A percentile compares a stretch with the other conserved stretches of the same genome.
Conservation (phyloP, 1,284 basidiomycete species). For the Ceratobasidium sp. region DNA sequence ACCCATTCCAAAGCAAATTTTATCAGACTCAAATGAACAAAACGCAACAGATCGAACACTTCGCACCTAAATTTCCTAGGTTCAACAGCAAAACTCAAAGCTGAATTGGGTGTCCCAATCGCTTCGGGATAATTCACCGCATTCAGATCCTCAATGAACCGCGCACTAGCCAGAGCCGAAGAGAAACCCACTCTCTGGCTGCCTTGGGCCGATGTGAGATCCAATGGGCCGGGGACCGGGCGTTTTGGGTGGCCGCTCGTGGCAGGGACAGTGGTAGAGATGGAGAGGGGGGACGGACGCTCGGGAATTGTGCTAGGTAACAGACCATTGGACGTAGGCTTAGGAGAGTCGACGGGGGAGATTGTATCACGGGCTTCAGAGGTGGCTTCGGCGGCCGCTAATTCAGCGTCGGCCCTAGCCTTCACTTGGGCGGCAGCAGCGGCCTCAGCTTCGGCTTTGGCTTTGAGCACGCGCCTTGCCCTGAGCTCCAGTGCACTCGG, state of each 20-base stretch:
- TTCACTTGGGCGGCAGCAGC: conserved; percentile 41
- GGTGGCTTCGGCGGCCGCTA: conserved; percentile 47
- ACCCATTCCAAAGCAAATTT: too few relatives aligned
- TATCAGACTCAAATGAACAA: neutral
- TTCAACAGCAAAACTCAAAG: conserved; percentile 83
- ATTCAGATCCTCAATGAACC: conserved; percentile 83
- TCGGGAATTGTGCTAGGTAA: conserved; percentile 55
- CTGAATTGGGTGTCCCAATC: conserved; percentile 82
- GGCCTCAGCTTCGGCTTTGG: conserved; percentile 48
- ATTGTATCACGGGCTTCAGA: conserved; percentile 47
- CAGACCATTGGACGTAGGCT: conserved; percentile 53
- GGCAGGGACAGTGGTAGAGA: conserved; percentile 49
- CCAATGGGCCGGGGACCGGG: neutral
- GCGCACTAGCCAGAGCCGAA: conserved; percentile 78
- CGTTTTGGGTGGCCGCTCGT: conserved; percentile 48
- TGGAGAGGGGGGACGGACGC: conserved; percentile 49
- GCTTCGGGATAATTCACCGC: conserved; percentile 85
- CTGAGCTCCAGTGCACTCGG: conserved; percentile 23
- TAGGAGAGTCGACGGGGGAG: conserved; percentile 50
- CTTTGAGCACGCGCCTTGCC: conserved; percentile 50
- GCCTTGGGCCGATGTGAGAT: conserved; percentile 6
- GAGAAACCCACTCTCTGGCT: conserved; percentile 57
- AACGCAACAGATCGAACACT: neutral
- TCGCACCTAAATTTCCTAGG: conserved; percentile 86
- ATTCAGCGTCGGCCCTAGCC: conserved; percentile 48